Evolutionary conservation across 1,284 basidiomycete species (phyloP), one percentile per base, ranked within the genome.

Genomic region (Rhodotorula glutinis): DNA sequence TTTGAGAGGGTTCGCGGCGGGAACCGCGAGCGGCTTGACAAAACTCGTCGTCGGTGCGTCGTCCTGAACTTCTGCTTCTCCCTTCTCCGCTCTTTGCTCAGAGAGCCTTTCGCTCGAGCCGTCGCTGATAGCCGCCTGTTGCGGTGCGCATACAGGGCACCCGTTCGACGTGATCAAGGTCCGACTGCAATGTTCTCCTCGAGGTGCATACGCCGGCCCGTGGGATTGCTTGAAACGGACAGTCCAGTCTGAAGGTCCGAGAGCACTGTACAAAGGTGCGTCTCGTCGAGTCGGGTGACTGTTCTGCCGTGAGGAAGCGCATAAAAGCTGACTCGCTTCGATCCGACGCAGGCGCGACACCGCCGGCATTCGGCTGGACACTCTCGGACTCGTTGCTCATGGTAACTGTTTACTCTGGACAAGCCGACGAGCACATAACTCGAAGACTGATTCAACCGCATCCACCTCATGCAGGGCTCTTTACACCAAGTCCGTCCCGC

Each of bases 351-450:
- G 87, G 87, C 21, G 86, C 86, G 14, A 85, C 86, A 1, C 87
- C 88, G 9, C 89, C 88, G 2, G 87, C 87, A 25, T 80, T 90
- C 5, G 88, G 88, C 3, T 90, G 88, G 89, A 85, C 87, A 13
- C 82, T 86, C 49, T 87, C 88, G 53, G 89, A 91, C 75, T 86
- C 87, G 21, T 79, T 90, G 14, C 81, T 91, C 11, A 80, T 91
- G 59, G 49, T 51, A 25, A n/a, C n/a, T 13, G 25, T 27, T 27
- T 29, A 21, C 43, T 38, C 33, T 38, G 33, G 5, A 38, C 33
- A 38, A 38, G 33, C 33, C 33, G 33, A 38, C 33, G 33, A 38
- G 33, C 33, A 7, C 33, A 11, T 38, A 38, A 5, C 11, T 38
- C 33, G 33, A 38, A 38, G 5, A 11, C 33, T 38, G 33, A 38